A percentile compares a stretch with the other conserved stretches of the same genome.
Conservation (phyloP, 768 basidiomycete genomes). For the Suillus occidentalis region DNA sequence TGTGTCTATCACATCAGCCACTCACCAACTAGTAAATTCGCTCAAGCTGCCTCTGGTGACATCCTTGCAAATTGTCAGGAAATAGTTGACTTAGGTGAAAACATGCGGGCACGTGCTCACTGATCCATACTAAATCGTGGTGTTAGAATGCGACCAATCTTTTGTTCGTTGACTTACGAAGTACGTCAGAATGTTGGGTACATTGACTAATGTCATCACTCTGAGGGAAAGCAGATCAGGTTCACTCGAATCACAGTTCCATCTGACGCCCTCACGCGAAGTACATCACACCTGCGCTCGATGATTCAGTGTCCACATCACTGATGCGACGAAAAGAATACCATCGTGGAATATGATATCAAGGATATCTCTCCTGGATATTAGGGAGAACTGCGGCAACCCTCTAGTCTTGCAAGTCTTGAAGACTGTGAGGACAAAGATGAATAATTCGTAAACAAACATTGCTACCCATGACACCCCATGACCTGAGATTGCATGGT, state of each 20-base stretch:
- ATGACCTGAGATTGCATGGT: conserved; percentile 19
- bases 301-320: neutral
- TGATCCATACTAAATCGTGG: neutral
- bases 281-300: conserved; percentile 48
- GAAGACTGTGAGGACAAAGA: conserved; percentile 47
- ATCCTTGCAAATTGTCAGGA: neutral
- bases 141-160: neutral
- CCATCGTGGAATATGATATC: conserved; percentile 52
- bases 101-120: neutral
- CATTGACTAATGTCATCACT: conserved; percentile 53
- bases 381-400: conserved; percentile 24
- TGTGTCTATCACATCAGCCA: neutral
- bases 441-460: conserved; percentile 47
- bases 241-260: neutral
- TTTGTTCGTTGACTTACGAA: conserved; percentile 26
- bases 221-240: conserved; percentile 18
- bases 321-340: conserved; percentile 23
- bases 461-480: conserved; percentile 52
- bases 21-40: conserved; percentile 50
- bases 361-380: conserved; percentile 35
- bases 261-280: conserved; percentile 47
- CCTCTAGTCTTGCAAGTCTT: conserved; percentile 41
- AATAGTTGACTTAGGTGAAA: neutral
- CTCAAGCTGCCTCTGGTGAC: conserved; percentile 43
- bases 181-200: conserved; percentile 46